A percentile compares a stretch with the other conserved stretches of the same genome.
These are phyloP conservation scores for Boletus speciosus DNA, from an alignment of 768 basidiomycete species.

Conservation along the genomic window DNA sequence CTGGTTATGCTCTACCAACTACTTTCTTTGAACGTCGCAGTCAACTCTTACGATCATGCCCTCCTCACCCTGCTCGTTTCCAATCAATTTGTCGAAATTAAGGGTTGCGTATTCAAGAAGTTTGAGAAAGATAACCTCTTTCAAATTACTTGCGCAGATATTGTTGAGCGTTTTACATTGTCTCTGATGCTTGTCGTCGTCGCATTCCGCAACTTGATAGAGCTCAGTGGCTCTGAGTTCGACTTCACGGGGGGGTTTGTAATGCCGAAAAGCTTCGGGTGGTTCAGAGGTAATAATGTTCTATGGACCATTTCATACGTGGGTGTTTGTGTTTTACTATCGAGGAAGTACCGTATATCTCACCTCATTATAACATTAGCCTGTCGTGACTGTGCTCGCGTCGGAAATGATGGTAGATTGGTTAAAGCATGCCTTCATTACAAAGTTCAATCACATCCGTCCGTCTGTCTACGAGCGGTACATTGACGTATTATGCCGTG, in stretches of 20 bases:
- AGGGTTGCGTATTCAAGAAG: conserved; percentile 98
- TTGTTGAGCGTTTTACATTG: conserved; percentile 95
- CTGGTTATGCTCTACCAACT: conserved; percentile 97
- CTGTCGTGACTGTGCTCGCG: conserved; percentile 83
- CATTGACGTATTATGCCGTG: conserved; percentile 91
- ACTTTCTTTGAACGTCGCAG: conserved; percentile 91
- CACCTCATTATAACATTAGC: conserved; percentile 44
- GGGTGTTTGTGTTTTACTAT: conserved; percentile 36
- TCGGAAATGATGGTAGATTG: conserved; percentile 97
- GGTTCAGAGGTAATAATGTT: conserved; percentile 75
- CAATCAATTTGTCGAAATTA: conserved; percentile 99
- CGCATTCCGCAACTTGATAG: conserved; percentile 91
- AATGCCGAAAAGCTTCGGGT: conserved; percentile 80
- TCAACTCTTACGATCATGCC: conserved; percentile 97
- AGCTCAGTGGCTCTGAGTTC: conserved; percentile 88
- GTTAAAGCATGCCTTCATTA: conserved; percentile 99
- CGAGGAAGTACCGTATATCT: background rate
- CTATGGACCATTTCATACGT: conserved; percentile 91
- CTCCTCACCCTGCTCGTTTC: conserved; percentile 91
- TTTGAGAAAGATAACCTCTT: conserved; percentile 99
- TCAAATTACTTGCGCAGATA: conserved; percentile 98
- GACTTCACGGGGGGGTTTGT: conserved; percentile 67
- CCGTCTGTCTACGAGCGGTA: conserved; percentile 94
- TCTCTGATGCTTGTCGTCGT: conserved; percentile 88
- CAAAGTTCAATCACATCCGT: conserved; percentile 98